Percentiles rank a stretch among this genome's conserved stretches.
Evolutionary conservation across 805 yeast genomes (phyloP).

Genomic region (Candida oleophila): DNA sequence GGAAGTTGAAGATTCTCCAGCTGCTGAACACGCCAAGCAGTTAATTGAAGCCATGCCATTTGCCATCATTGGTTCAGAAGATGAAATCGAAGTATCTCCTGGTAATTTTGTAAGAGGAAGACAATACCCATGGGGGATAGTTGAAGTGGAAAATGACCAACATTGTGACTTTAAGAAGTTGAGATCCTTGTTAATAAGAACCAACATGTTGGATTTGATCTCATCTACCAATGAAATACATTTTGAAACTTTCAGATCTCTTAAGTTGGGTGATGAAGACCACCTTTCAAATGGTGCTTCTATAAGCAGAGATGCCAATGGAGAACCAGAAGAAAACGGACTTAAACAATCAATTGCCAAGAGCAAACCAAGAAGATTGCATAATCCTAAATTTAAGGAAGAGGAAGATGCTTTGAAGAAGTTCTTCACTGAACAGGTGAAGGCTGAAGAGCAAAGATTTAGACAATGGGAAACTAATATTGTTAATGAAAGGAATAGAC

Average conservation of each 20-base stretch:
- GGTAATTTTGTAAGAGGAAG: constrained; percentile 75
- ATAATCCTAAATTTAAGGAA: constrained; percentile 91
- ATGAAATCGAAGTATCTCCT: constrained; percentile 58
- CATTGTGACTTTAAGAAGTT: constrained; percentile 85
- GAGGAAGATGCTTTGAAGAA: constrained; percentile 93
- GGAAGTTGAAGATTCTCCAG: constrained; percentile 70
- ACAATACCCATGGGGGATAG: constrained; percentile 88
- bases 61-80: constrained; percentile 78
- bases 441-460: constrained; percentile 94
- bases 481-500: constrained; percentile 89
- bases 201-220: constrained; percentile 80
- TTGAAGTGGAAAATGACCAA: constrained; percentile 80
- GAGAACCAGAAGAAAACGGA: constrained; percentile 22
- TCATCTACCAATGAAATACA: constrained; percentile 78
- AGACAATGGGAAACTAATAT: constrained; percentile 98
- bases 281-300: constrained; percentile 25
- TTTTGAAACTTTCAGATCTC: constrained; percentile 74
- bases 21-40: constrained; percentile 78
- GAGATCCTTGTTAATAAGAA: constrained; percentile 74
- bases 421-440: constrained; percentile 93
- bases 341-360: constrained; percentile 27
- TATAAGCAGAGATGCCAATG: constrained; percentile 18
- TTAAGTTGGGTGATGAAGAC: constrained; percentile 53
- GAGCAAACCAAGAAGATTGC: constrained; percentile 53
- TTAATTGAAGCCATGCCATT: constrained; percentile 84